phyloP scores from a whole-genome alignment of 306 rosid species.

The Quercus bicolor region DNA sequence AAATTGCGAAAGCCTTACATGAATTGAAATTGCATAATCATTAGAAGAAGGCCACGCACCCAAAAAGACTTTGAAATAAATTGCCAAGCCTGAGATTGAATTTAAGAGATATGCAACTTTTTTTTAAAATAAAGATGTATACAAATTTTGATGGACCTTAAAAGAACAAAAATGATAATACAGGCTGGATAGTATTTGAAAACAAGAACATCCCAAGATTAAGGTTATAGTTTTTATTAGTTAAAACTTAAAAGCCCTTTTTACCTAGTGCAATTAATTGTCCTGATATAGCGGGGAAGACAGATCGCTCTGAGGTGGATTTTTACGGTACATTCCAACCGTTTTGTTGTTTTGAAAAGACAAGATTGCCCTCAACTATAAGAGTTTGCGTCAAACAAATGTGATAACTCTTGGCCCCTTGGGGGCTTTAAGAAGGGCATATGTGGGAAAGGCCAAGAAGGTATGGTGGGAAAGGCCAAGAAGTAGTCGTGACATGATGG shows the following conservation, averaged over 20 bases:
- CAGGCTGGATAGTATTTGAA: conserved; percentile 27
- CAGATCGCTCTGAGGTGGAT: conserved; percentile 31
- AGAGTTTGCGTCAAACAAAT: not conserved
- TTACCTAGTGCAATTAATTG: conserved; percentile 16
- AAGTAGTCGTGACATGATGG: no score
- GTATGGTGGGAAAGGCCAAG: no score
- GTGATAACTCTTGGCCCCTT: not conserved
- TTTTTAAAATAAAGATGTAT: no score
- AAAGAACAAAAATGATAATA: conserved; percentile 28
- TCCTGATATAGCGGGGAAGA: conserved; percentile 35
- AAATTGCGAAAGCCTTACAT: conserved; percentile 8
- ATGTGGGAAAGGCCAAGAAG: no score
- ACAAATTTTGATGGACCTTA: conserved; percentile 26
- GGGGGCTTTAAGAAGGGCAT: no score
- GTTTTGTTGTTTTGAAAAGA: conserved; percentile 4
- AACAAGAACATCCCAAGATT: conserved; percentile 19
- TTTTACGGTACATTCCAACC: conserved; percentile 27
- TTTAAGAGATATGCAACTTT: not conserved
- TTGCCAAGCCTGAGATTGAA: conserved; percentile 10
- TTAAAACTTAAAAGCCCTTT: conserved; percentile 8
- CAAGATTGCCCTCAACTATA: conserved; percentile 5
- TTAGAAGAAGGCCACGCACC: no score
- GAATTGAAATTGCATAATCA: conserved; percentile 9
- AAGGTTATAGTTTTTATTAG: conserved; percentile 15
- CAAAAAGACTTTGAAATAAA: not conserved